Percentiles rank a stretch among this genome's conserved stretches.
phyloP scores from a whole-genome alignment of 164 flowering plant genomes.

The Vitis cinerea region DNA sequence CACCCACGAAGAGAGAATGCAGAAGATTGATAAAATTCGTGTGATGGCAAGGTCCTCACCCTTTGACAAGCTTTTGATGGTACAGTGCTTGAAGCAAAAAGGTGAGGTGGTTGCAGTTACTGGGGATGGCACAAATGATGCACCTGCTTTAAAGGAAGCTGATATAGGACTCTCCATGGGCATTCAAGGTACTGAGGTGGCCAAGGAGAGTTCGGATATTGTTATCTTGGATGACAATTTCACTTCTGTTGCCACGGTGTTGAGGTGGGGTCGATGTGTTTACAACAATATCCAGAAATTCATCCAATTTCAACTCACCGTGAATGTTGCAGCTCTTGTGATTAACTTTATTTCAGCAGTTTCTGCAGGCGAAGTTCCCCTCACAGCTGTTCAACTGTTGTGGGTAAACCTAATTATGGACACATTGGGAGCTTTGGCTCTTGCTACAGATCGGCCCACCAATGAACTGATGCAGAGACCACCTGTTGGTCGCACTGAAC shows the following conservation, averaged over 20 bases:
- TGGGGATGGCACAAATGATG: conserved; percentile 84
- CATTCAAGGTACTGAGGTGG: conserved; percentile 76
- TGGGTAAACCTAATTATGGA: conserved; percentile 91
- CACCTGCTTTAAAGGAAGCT: conserved; percentile 77
- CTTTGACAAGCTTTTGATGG: conserved; percentile 71
- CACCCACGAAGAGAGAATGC: conserved; percentile 49
- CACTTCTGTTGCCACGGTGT: conserved; percentile 56
- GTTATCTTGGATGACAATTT: conserved; percentile 72
- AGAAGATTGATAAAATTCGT: conserved; percentile 42
- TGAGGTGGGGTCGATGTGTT: conserved; percentile 75
- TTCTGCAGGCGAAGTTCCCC: conserved; percentile 75
- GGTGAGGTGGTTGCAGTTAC: conserved; percentile 80
- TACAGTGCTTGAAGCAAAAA: conserved; percentile 57
- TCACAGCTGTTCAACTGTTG: conserved; percentile 67
- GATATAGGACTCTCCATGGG: conserved; percentile 84
- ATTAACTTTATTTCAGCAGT: conserved; percentile 70
- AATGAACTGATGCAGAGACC: conserved; percentile 53
- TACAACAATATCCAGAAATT: conserved; percentile 78
- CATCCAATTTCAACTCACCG: conserved; percentile 77
- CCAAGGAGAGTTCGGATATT: conserved; percentile 81
- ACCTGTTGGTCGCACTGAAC: conserved; percentile 63
- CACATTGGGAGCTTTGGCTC: conserved; percentile 73
- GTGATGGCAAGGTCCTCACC: conserved; percentile 91
- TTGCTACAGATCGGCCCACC: conserved; percentile 76
- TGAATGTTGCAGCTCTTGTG: conserved; percentile 70